Evolutionary conservation across 345 rosid species (phyloP), one percentile per base, ranked within the genome.

Genomic region (Gossypium bickii): DNA sequence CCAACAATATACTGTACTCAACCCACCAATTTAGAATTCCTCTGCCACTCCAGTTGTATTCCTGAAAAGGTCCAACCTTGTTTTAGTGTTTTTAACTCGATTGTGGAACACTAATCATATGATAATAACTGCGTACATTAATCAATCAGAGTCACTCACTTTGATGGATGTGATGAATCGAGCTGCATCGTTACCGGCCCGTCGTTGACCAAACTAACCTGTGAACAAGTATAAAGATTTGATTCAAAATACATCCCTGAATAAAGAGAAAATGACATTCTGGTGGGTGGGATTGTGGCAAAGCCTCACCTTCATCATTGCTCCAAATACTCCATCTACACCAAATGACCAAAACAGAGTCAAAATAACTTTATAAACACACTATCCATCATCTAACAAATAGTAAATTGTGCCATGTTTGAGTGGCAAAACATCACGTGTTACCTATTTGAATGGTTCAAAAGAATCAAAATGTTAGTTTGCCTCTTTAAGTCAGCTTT

Each of bases 161-260:
- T 88, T 56, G 91, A 82, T n/a, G 91, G 62, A 79, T 84, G 90
- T 1, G 81, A 64, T 58, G 97, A 92, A 13, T 94, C 95, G 1
- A 91, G 85, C 79, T 92, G 98, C 95, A 94, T 88, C 2, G 97
- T 94, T 15, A 91, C 95, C 41, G 97, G 98, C 41, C 98, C 98
- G 60, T 92, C 97, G 57, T 94, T 94, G 49, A 85, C 90, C 67
- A 91, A 81, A 83, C 80, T 92, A 62, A 94, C 97, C 97, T 93
- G 77, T 75, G 64, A 20, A 82, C 45, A 47, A 76, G 25, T 0
- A 3, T 34, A 66, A 24, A 49, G 15, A 55, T 43, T 43, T 0
- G 16, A 55, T 47, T 78, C 41, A 75, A 56, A 9, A 59, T 22
- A 38, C 17, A 15, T 34, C 17, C 20, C 17, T n/a, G 15, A 48